Conservation (phyloP, 495 filamentous ascomycete genomes). For the Corynascus novoguineensis region DNA sequence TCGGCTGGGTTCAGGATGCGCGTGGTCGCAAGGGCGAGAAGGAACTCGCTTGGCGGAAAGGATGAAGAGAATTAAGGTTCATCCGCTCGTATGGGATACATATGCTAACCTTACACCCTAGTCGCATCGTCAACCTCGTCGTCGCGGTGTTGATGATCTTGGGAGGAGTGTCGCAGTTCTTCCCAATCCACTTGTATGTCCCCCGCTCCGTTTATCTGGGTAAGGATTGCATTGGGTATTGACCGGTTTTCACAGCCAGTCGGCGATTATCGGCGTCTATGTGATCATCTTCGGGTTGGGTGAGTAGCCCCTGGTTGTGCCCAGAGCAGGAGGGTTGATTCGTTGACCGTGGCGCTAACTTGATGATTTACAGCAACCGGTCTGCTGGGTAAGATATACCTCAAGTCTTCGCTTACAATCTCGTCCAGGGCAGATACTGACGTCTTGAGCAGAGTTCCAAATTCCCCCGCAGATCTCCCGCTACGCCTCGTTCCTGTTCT, state of each 20-base stretch:
- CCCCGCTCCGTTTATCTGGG: conserved; percentile 6
- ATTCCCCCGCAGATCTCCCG: conserved; percentile 86
- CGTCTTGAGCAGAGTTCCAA: conserved; percentile 63
- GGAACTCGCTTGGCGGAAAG: neutral
- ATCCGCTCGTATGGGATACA: no score
- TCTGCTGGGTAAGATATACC: conserved; percentile 44
- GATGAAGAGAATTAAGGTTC: no score
- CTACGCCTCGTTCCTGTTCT: conserved; percentile 97
- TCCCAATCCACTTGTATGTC: conserved; percentile 53
- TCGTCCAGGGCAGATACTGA: conserved; percentile 8
- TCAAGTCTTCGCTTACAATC: conserved; percentile 25
- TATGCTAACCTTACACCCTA: conserved; percentile 37
- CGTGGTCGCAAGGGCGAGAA: neutral
- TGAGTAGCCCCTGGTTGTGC: conserved; percentile 42
- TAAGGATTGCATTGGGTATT: neutral
- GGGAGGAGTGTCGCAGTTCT: conserved; percentile 88
- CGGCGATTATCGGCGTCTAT: conserved; percentile 74
- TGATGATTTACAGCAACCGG: conserved; percentile 44
- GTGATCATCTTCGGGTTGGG: conserved; percentile 85
- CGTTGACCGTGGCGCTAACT: neutral
- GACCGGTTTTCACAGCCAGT: conserved; percentile 42
- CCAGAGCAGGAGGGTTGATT: conserved; percentile 2
- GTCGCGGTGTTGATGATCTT: conserved; percentile 84
- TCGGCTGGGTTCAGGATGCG: no score
- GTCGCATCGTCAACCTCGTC: conserved; percentile 88